Evolutionary conservation across 78 protist genomes (phyloP).

Genomic region (Pigoraptor vietnamica): DNA sequence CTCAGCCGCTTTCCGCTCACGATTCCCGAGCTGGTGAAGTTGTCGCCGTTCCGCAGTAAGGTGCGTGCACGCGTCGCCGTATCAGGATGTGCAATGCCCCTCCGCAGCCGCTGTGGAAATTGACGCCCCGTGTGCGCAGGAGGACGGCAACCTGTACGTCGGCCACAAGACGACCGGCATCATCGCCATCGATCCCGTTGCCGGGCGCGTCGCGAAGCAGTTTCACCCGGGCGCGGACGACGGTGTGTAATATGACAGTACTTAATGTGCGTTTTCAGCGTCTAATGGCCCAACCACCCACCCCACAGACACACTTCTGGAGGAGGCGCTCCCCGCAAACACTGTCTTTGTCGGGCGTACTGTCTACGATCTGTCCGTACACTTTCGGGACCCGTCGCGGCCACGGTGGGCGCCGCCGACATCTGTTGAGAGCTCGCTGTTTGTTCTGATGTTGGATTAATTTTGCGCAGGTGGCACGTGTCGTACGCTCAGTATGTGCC

Average conservation of each 20-base stretch:
- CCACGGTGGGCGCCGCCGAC: background rate
- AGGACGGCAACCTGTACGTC: background rate
- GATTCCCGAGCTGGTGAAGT: background rate
- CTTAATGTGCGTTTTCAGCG: background rate
- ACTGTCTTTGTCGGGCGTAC: background rate
- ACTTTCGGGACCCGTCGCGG: background rate
- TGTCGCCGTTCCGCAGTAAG: background rate
- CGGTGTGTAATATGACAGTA: background rate
- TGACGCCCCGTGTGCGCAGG: background rate
- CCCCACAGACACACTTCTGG: background rate
- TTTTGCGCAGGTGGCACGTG: background rate
- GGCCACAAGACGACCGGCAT: background rate
- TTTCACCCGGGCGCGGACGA: background rate
- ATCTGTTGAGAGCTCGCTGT: background rate
- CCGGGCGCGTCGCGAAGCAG: background rate
- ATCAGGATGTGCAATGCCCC: background rate
- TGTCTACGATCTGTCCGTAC: background rate
- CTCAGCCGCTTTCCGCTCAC: background rate
- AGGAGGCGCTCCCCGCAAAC: background rate
- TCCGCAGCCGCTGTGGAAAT: background rate
- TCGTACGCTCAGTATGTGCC: background rate
- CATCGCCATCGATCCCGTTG: background rate
- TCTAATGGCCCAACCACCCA: background rate
- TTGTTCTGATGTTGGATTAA: background rate
- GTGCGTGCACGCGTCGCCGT: background rate